Evolutionary conservation across 371 early-diverging fungal species (phyloP), one percentile per base, ranked within the genome.

Genomic region (Dinochytrium kinnereticum): DNA sequence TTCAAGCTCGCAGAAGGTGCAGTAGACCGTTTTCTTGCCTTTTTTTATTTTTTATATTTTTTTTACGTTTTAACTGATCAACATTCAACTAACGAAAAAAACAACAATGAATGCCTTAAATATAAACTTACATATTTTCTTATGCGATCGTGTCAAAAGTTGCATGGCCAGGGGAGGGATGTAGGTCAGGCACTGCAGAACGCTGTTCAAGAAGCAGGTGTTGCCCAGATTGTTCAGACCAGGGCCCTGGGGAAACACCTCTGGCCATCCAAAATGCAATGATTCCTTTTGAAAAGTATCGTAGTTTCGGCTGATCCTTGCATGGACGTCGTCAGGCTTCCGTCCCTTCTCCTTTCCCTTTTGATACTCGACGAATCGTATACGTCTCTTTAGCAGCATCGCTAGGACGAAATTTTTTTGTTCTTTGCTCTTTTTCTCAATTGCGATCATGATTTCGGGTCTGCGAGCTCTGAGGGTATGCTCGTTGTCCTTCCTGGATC

Each of bases 141-240:
- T 51, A 59, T 83, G 83, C 15, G 49, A 61, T 37, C 73, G 66
- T 24, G 72, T 61, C 21, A 79, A 59, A 21, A 83, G 72, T 50
- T 61, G 73, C 37, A 70, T 31, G 0, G 77, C 76, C 10, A 81
- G 68, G 10, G 81, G 75, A 19, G 80, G 77, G 0, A 77, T 74
- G 69, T 84, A 79, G 13, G 80, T 73, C 53, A 84, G 51, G 70
- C 79, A 83, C 88, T 97, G 97, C 38, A 97, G 82, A 21, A 96
- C 94, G 30, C 95, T 92, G 80, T 97, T 97, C 70, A 97, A 78
- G 74, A 93, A 97, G 76, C 97, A 97, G 34, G 96, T 91, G 78
- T 97, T 97, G 51, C 97, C 97, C 2, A 92, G 89, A 72, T 97
- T 97, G 26, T 90, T 85, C 37, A 97, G 84, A 0, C 97, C 97